These are phyloP conservation scores for Phaeosphaeriaceae sp. DNA, from an alignment of 2,329 filamentous ascomycete genomes.

Conservation along the genomic window DNA sequence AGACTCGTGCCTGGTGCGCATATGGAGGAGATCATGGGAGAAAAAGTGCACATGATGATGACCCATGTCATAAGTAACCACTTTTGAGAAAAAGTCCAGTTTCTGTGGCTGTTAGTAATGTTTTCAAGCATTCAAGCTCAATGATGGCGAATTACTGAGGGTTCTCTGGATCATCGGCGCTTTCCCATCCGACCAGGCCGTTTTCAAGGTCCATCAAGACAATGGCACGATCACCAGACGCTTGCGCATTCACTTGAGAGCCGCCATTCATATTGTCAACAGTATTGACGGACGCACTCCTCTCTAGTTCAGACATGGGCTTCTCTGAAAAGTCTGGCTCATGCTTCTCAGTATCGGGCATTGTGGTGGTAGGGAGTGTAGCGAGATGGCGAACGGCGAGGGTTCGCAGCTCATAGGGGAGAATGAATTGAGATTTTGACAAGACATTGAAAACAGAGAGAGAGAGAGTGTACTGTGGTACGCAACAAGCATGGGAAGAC, in stretches of 20 bases:
- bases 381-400: background rate
- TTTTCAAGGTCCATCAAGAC: constrained; percentile 27
- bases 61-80: constrained; percentile 26
- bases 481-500: background rate
- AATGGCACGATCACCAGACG: constrained; percentile 5
- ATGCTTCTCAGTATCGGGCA: background rate
- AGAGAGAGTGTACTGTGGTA: background rate
- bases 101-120: background rate
- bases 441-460: background rate
- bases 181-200: constrained; percentile 32
- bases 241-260: background rate
- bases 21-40: constrained; percentile 31
- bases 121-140: background rate
- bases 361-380: background rate
- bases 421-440: background rate
- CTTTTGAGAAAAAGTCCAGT: constrained; percentile 26
- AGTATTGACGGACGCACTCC: background rate
- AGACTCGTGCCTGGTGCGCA: constrained; percentile 28
- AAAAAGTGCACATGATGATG: constrained; percentile 11
- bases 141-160: constrained; percentile 14
- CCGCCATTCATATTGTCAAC: background rate
- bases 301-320: background rate
- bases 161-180: constrained; percentile 27
- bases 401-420: background rate
- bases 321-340: background rate